These are phyloP conservation scores for Marsdenia floribunda DNA, from an alignment of 257 asterid genomes.

Conservation along the genomic window DNA sequence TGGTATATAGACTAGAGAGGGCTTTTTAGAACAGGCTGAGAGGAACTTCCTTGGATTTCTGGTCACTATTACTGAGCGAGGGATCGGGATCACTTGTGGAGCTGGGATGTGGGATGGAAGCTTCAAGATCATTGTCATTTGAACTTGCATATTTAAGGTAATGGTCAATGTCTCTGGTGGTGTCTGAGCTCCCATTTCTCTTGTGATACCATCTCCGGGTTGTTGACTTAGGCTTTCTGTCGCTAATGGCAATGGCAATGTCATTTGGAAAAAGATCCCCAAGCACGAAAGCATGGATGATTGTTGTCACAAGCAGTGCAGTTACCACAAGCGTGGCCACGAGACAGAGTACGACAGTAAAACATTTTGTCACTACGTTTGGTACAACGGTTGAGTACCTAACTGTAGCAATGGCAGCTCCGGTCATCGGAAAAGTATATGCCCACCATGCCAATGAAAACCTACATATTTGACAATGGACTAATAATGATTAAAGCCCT, in stretches of 20 bases:
- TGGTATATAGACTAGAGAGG: slow-evolving; percentile 4
- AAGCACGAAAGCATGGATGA: slow-evolving; percentile 63
- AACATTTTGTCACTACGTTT: slow-evolving; percentile 28
- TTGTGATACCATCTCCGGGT: slow-evolving; percentile 43
- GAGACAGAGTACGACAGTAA: slow-evolving; percentile 41
- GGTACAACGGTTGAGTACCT: slow-evolving; percentile 48
- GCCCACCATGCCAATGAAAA: slow-evolving; percentile 96
- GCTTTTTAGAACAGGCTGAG: neutral
- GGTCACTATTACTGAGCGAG: slow-evolving; percentile 11
- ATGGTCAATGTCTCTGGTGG: slow-evolving; percentile 28
- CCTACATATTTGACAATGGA: slow-evolving; percentile 14
- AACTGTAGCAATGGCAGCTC: slow-evolving; percentile 68
- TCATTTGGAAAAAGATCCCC: slow-evolving; percentile 77
- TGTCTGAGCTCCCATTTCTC: slow-evolving; percentile 41
- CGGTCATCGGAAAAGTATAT: slow-evolving; percentile 88
- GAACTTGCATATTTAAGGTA: slow-evolving; percentile 48
- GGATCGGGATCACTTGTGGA: slow-evolving; percentile 4
- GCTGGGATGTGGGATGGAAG: slow-evolving; percentile 24
- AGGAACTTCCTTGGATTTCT: slow-evolving; percentile 9
- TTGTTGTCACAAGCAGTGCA: slow-evolving; percentile 50
- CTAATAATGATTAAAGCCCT: neutral
- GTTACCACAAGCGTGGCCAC: slow-evolving; percentile 54
- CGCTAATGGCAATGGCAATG: slow-evolving; percentile 66
- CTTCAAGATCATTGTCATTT: slow-evolving; percentile 44
- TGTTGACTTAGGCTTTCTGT: slow-evolving; percentile 32